phyloP scores from a whole-genome alignment of 2,329 filamentous ascomycete genomes.

The Bisporella sp. region DNA sequence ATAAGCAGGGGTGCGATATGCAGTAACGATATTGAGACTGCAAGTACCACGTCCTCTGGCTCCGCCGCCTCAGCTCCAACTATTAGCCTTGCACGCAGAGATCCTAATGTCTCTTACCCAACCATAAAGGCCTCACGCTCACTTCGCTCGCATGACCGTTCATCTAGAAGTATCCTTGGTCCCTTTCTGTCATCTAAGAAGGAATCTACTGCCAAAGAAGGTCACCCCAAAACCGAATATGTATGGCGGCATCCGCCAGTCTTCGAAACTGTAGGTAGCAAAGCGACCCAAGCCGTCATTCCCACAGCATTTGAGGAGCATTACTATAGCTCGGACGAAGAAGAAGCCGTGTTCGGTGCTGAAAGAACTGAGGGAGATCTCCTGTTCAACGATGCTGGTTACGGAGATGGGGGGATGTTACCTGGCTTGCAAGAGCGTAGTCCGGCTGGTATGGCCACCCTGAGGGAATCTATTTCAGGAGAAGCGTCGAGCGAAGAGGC shows the following conservation, averaged over 20 bases:
- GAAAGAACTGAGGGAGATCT: constrained; percentile 7
- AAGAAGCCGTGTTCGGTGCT: neutral
- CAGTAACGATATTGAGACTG: neutral
- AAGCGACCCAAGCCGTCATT: constrained; percentile 11
- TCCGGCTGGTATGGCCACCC: neutral
- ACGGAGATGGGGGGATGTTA: constrained; percentile 14
- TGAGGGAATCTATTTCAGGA: neutral
- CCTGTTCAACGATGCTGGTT: constrained; percentile 14
- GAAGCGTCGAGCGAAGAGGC: neutral
- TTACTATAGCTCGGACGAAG: neutral
- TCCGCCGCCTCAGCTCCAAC: constrained; percentile 11
- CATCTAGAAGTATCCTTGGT: constrained; percentile 3
- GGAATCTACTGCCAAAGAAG: constrained; percentile 17
- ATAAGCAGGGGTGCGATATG: neutral
- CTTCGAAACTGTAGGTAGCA: constrained; percentile 11
- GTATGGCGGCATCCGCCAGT: constrained; percentile 23
- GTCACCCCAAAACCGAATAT: constrained; percentile 19
- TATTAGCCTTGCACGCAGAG: constrained; percentile 9
- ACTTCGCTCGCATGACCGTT: neutral
- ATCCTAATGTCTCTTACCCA: neutral
- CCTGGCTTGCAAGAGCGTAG: constrained; percentile 11
- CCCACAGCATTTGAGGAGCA: constrained; percentile 7
- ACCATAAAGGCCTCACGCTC: neutral
- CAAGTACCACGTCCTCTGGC: neutral
- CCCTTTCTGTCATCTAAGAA: constrained; percentile 19